Evolutionary conservation across 306 rosid genomes (phyloP), one percentile per base, ranked within the genome.

Genomic region (Pueraria montana): DNA sequence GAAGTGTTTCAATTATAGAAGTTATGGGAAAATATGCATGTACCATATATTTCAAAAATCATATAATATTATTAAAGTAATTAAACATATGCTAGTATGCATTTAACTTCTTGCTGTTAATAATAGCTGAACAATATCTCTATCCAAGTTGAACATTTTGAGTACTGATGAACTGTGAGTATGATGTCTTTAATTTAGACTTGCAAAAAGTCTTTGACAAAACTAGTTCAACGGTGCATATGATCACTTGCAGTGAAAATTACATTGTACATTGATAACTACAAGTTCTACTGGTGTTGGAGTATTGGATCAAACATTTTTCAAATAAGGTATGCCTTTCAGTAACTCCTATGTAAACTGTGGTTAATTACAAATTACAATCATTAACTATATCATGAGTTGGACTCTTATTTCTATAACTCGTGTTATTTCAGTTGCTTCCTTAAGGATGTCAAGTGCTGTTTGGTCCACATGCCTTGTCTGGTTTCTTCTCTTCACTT

Each of bases 401-500:
- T 56, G 14, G 32, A 56, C 14, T 56, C 30, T 56, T 8, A 20
- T 55, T 56, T 56, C 14, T 8, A 21, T 56, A 21, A 21, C 30
- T 56, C 2, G 43, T 56, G 14, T 23, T 56, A 16, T 56, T 21
- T 56, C 30, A 21, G 42, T 53, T 23, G 58, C 4, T 38, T 9
- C 11, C 61, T 11, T 18, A 48, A 72, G 1, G 43, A 72, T 48
- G 77, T 26, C 40, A 23, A 16, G 5, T 45, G 48, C 4, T 32
- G 21, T 8, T 65, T 26, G 20, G 20, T 46, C 48, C 48, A 32
- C 16, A 48, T 6, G 43, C 23, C 59, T 24, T 65, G 72, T 34
- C 24, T 24, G 32, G 61, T 48, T 72, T 72, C 59, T 72, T 72
- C 59, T 72, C 76, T 26, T 26, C 76, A 14, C 59, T 8, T 11